Evolutionary conservation across 2,329 filamentous ascomycete genomes (phyloP).

Genomic region (Elsinoe necatrix): DNA sequence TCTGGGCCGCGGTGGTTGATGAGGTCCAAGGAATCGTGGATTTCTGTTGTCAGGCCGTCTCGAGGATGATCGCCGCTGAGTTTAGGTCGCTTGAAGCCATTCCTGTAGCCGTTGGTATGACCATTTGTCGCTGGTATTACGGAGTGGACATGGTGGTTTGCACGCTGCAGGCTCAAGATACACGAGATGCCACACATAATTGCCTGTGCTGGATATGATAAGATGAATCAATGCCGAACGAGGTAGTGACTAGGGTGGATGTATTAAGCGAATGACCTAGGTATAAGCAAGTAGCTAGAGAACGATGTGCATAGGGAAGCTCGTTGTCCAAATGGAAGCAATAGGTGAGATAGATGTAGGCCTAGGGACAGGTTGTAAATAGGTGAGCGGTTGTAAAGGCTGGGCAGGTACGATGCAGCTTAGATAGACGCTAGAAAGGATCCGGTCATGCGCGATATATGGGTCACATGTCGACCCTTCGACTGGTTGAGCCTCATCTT

Average conservation of each 20-base stretch:
- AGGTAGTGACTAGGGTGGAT: not conserved
- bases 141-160: constrained; percentile 16
- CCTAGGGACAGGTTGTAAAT: not conserved
- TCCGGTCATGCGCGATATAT: constrained; percentile 13
- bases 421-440: constrained; percentile 4
- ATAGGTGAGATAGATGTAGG: not conserved
- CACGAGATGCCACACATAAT: constrained; percentile 28
- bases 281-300: constrained; percentile 1
- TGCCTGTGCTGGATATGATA: not conserved
- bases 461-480: not conserved
- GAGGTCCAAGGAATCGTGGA: constrained; percentile 29
- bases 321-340: not conserved
- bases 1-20: constrained; percentile 42
- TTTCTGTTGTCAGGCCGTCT: constrained; percentile 20
- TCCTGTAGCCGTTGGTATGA: constrained; percentile 9
- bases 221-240: not conserved
- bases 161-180: constrained; percentile 20
- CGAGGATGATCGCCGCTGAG: constrained; percentile 13
- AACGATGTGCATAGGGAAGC: not conserved
- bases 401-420: constrained; percentile 12
- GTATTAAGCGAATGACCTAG: constrained; percentile 14
- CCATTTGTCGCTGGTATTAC: not conserved
- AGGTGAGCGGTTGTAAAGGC: not conserved
- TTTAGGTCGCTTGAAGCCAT: constrained; percentile 5
- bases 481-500: constrained; percentile 8